Evolutionary conservation across 2,329 filamentous ascomycete genomes (phyloP), one percentile per base, ranked within the genome.

Genomic region (Madurella fahalii): DNA sequence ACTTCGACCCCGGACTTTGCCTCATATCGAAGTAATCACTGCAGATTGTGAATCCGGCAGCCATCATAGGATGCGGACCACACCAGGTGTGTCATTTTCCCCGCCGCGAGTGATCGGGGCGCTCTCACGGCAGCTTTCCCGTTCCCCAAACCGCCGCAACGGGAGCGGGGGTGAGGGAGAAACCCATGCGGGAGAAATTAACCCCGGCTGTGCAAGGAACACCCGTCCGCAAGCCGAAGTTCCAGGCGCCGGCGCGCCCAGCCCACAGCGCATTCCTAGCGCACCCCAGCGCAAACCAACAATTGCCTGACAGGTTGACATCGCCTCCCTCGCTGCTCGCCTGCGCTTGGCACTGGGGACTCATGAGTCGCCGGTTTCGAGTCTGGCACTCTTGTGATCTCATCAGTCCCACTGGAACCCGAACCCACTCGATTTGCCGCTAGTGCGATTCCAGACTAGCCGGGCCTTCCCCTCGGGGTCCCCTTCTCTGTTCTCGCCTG

Each of bases 181-280:
- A 49, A 57, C 55, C 52, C 45, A 60, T 16, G 43, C 62, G 64
- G 64, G 63, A 63, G 50, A 65, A 65, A 63, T 64, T 64, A 65
- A 65, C 61, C 63, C 64, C 63, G 64, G 60, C 40, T 12, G 25
- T 39, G 48, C 43, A 37, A 15, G 34, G 34, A 37, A 37, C 34
- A 15, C 34, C 34, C 34, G 34, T 37, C 13, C 34, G 11, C 34
- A 11, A 37, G 34, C 34, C 34, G 34, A 37, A 37, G 34, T 25
- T 25, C 25, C 25, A 25, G 25, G 25, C 25, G 25, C 25, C 25
- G 34, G 34, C 11, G 34, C 4, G 4, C 34, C 34, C 34, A 34
- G 13, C 11, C 34, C 34, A 11, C 11, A 37, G 13, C 34, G 34
- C 34, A 11, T 37, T 5, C 7, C 25, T 25, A 25, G 25, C 25